Evolutionary conservation across 176 grass and related monocot genomes (phyloP).

Genomic region (Raddia guianensis): DNA sequence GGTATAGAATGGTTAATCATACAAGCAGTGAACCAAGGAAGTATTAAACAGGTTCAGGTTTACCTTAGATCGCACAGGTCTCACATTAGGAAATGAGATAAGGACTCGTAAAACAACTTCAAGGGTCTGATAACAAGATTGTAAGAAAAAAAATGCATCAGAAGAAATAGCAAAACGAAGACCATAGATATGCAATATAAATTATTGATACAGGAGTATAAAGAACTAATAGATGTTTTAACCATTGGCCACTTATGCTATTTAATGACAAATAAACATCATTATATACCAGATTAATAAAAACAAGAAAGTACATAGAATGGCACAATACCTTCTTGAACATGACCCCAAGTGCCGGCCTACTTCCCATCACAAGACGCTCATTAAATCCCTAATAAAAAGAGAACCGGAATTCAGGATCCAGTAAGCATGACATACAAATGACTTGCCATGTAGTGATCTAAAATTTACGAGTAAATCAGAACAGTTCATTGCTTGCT

Average conservation of each 20-base stretch:
- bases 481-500: background rate
- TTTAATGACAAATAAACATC: constrained; percentile 15
- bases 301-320: constrained; percentile 23
- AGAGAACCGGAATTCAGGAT: background rate
- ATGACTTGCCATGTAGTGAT: constrained; percentile 16
- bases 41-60: constrained; percentile 23
- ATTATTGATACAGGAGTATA: background rate
- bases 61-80: constrained; percentile 81
- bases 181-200: background rate
- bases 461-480: constrained; percentile 35
- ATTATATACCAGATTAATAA: background rate
- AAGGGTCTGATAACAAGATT: constrained; percentile 60
- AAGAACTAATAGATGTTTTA: constrained; percentile 8
- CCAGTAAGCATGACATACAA: constrained; percentile 32
- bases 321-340: constrained; percentile 76
- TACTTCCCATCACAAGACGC: constrained; percentile 70
- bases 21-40: constrained; percentile 21
- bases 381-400: constrained; percentile 92
- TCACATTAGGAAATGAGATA: constrained; percentile 70
- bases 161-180: constrained; percentile 33
- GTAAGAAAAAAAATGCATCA: constrained; percentile 19
- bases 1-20: constrained; percentile 39
- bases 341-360: constrained; percentile 85
- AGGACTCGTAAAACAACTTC: constrained; percentile 84
- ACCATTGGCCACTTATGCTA: constrained; percentile 20